Base-by-base conservation (phyloP, 108 stramenopile species). In the Chaetoceros muelleri region DNA sequence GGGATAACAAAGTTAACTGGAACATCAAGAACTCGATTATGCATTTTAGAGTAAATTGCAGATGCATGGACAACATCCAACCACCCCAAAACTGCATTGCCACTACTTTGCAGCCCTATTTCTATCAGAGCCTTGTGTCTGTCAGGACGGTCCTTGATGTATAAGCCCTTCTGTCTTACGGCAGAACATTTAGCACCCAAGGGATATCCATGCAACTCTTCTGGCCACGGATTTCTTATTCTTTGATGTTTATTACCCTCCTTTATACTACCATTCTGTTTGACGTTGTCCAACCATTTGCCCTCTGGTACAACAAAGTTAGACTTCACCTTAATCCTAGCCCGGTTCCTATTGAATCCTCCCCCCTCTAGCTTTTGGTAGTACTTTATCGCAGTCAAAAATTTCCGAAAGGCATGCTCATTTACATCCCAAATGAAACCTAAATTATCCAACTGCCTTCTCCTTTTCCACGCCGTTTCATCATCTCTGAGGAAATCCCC, bases 11-110 rank as follows among this genome's bases (percentile, higher is more conserved):
- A 91, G 27, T 75, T 61, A 1, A 64, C 57, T 10, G 85, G 85
- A 26, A 84, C 80, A 60, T 87, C 76, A 23, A 91, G 62, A 8
- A 56, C 52, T 29, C 83, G 62, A 13, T 73, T 64, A 58, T 91
- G 74, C 69, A 84, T 71, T 62, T 78, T 67, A 22, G 81, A 82
- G 62, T 91, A 91, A 31, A 91, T 84, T 2, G 90, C 90, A 20
- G 85, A 78, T 17, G 85, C 90, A 69, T 91, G 90, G 7, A 85
- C 75, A 1, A 91, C 85, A 57, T 84, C 67, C 13, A 87, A 56
- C 90, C 90, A 91, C 1, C 82, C 77, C 0, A 82, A 56, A 45
- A 71, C 58, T 18, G 82, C 70, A 59, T 91, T 91, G 20, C 84
- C 84, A 58, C 56, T 67, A n/a, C 40, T 30, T 24, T 79, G 75